These are phyloP conservation scores for Mycena venus DNA, from an alignment of 768 basidiomycete species.

Conservation along the genomic window DNA sequence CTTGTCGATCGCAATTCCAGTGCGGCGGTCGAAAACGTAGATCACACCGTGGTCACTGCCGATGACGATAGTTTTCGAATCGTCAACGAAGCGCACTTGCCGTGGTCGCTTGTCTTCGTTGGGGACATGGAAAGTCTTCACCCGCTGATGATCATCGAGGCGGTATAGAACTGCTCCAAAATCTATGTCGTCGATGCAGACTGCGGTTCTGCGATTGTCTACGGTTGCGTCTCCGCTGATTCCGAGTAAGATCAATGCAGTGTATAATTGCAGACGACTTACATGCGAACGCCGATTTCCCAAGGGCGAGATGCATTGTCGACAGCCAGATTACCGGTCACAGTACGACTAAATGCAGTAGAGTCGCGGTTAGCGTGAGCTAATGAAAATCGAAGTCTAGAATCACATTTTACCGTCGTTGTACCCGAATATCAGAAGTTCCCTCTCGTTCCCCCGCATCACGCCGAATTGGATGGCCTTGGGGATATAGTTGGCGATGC, in stretches of 20 bases:
- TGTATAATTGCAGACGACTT: background rate
- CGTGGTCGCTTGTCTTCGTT: constrained; percentile 10
- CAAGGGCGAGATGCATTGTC: background rate
- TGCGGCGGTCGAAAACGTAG: constrained; percentile 30
- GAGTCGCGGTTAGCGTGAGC: background rate
- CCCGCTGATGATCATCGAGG: background rate
- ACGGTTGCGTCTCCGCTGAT: constrained; percentile 12
- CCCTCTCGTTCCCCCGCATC: background rate
- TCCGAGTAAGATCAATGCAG: background rate
- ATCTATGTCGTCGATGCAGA: constrained; percentile 2
- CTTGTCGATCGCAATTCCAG: background rate
- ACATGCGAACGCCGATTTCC: background rate
- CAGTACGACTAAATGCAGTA: background rate
- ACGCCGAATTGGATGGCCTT: background rate
- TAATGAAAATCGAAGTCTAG: background rate
- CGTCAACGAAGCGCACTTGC: constrained; percentile 24
- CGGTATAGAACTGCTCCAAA: background rate
- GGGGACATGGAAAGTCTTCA: background rate
- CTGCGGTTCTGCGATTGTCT: background rate
- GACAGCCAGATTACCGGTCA: background rate
- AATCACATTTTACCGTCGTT: constrained; percentile 9
- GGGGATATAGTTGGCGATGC: background rate
- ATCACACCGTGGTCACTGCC: constrained; percentile 31
- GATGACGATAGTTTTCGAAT: constrained; percentile 10
- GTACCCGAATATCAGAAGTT: background rate